These are phyloP conservation scores for Melampsora larici-populina DNA, from an alignment of 1,284 basidiomycete species.

Conservation along the genomic window DNA sequence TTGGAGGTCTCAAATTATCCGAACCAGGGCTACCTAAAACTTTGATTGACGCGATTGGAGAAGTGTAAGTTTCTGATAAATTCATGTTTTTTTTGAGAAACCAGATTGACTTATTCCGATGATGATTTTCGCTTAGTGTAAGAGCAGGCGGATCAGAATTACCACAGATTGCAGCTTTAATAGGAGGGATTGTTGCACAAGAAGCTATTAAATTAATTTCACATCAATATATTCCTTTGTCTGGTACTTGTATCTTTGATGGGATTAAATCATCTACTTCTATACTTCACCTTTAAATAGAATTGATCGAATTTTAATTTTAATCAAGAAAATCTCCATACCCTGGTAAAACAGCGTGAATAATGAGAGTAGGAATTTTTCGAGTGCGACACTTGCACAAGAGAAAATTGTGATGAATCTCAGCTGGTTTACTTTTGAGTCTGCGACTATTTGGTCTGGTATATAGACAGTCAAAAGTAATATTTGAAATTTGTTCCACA, in stretches of 20 bases:
- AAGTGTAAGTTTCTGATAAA: constrained; percentile 65
- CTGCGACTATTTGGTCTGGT: too few species aligned
- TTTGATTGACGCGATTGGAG: constrained; percentile 66
- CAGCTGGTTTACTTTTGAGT: too few species aligned
- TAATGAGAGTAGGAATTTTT: too few species aligned
- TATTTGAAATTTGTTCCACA: too few species aligned
- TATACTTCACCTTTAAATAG: constrained; percentile 5
- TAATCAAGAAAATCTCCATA: not conserved
- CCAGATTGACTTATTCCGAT: not conserved
- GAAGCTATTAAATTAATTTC: constrained; percentile 97
- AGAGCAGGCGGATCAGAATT: constrained; percentile 74
- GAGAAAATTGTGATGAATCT: too few species aligned
- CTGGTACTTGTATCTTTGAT: constrained; percentile 81
- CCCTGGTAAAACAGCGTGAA: too few species aligned
- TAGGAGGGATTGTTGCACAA: constrained; percentile 93
- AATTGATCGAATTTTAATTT: not conserved
- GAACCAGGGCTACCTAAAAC: constrained; percentile 22
- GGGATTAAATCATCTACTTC: constrained; percentile 62
- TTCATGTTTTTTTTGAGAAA: not conserved
- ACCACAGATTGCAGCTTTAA: constrained; percentile 85
- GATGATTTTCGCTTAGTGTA: constrained; percentile 14
- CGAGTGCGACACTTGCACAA: too few species aligned
- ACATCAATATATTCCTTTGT: constrained; percentile 87
- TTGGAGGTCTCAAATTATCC: constrained; percentile 17
- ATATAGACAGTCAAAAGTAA: too few species aligned